Evolutionary conservation across 192 early-diverging fungal genomes (phyloP), one percentile per base, ranked within the genome.

Genomic region (Podila minutissima): DNA sequence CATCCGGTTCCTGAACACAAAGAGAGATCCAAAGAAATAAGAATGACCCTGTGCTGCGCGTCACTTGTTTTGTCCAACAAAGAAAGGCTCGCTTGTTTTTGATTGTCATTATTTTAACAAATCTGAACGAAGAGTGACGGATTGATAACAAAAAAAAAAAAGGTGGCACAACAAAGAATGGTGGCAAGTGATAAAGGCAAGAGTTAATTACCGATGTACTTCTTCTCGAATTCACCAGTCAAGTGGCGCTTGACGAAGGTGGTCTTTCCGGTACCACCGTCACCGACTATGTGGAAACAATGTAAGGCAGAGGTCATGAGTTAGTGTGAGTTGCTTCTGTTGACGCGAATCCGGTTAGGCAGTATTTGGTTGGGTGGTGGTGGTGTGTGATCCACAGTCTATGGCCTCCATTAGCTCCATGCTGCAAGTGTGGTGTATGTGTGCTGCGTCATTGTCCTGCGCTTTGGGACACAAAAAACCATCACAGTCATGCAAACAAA

Each of bases 191-290:
- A 48, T 15, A 2, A 26, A 51, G 33, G 48, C 13, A 35, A 55
- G 37, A 24, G 15, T 69, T 38, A 83, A 90, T 85, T 90, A 95
- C 94, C 95, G 82, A 99, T 92, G 87, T 99, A 99, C 88, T 97
- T 98, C 96, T 99, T 99, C 86, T 99, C 98, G 76, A 98, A 99
- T 91, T 99, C 98, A 82, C 98, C 98, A 68, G 97, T 97, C 87
- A 95, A 93, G 82, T 99, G 98, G 79, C 98, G 97, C 92, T 99
- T 99, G 76, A 99, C 98, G 82, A 99, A 99, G 74, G 98, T 99
- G 72, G 98, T 99, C 91, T 99, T 99, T 75, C 98, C 98, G 28
- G 98, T 98, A 83, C 97, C 97, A 84, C 97, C 97, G 82, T 98
- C 97, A 68, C 98, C 97, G 83, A 99, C 97, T 88, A 75, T 24